Evolutionary conservation across 768 basidiomycete genomes (phyloP).

Genomic region (Plicaturopsis crispa): DNA sequence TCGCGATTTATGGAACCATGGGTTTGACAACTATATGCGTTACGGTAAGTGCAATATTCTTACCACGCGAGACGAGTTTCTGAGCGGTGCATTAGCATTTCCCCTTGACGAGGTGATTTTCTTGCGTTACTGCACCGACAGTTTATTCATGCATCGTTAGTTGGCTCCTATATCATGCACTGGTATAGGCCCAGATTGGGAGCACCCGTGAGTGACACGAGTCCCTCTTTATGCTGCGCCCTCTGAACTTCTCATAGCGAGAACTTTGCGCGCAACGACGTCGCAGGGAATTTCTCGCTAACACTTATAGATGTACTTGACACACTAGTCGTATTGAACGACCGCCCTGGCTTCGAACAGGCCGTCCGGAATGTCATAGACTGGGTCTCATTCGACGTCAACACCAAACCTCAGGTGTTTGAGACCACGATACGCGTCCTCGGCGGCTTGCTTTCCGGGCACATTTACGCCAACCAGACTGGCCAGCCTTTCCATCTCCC

Average conservation of each 20-base stretch:
- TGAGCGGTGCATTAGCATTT: too few species aligned
- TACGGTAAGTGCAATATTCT: constrained; percentile 63
- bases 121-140: constrained; percentile 3
- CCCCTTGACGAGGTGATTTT: constrained; percentile 70
- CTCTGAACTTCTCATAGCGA: constrained; percentile 31
- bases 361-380: constrained; percentile 78
- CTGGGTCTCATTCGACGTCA: constrained; percentile 85
- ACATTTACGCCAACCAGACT: constrained; percentile 66
- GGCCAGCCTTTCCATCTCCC: constrained; percentile 67
- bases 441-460: constrained; percentile 83
- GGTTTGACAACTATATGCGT: constrained; percentile 83
- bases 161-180: constrained; percentile 85
- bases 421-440: constrained; percentile 94
- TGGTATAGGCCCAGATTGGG: constrained; percentile 84
- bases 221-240: constrained; percentile 6
- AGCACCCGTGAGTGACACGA: constrained; percentile 73
- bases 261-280: constrained; percentile 83
- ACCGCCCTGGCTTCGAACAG: constrained; percentile 71
- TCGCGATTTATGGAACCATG: constrained; percentile 84
- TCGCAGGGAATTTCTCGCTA: constrained; percentile 88
- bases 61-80: too few species aligned
- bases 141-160: constrained; percentile 27
- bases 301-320: constrained; percentile 82
- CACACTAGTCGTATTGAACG: constrained; percentile 82
- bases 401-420: constrained; percentile 97